These are phyloP conservation scores for Cladorrhinum sp. DNA, from an alignment of 2,329 filamentous ascomycete genomes.

Conservation along the genomic window DNA sequence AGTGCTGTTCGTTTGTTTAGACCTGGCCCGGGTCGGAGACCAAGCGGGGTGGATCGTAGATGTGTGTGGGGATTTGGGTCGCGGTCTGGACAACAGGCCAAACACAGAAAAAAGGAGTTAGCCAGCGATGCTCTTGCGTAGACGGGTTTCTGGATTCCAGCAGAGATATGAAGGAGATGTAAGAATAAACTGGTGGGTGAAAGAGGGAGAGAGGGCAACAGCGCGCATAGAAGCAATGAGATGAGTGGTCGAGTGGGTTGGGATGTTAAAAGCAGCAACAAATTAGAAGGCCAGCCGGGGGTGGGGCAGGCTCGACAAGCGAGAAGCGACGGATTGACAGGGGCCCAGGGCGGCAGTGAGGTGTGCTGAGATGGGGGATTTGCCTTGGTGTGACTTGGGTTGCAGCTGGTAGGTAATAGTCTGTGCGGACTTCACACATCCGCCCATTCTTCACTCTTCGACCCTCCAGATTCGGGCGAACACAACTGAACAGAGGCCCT, in stretches of 20 bases:
- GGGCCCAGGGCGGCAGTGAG: conserved; percentile 31
- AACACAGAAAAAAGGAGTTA: conserved; percentile 10
- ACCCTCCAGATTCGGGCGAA: not conserved
- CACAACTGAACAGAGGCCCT: not conserved
- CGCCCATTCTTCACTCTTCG: not conserved
- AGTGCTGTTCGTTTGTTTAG: conserved; percentile 26
- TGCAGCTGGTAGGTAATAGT: conserved; percentile 24
- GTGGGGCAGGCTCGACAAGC: conserved; percentile 24
- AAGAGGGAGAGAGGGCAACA: conserved; percentile 15
- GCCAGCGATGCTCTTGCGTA: not conserved
- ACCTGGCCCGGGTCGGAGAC: conserved; percentile 16
- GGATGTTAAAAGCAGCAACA: conserved; percentile 28
- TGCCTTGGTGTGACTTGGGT: conserved; percentile 31
- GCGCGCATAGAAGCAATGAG: conserved; percentile 20
- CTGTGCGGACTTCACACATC: conserved; percentile 1
- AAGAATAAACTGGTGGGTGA: conserved; percentile 14
- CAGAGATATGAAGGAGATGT: not conserved
- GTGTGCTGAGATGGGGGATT: conserved; percentile 30
- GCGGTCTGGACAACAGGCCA: conserved; percentile 4
- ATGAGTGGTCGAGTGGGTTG: conserved; percentile 10
- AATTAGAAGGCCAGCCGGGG: conserved; percentile 23
- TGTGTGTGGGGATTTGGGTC: not conserved
- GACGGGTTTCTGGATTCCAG: not conserved
- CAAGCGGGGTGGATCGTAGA: conserved; percentile 17
- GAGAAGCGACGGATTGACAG: conserved; percentile 31